Conservation (phyloP, 495 filamentous ascomycete genomes). For the Podospora pseudocomata region DNA sequence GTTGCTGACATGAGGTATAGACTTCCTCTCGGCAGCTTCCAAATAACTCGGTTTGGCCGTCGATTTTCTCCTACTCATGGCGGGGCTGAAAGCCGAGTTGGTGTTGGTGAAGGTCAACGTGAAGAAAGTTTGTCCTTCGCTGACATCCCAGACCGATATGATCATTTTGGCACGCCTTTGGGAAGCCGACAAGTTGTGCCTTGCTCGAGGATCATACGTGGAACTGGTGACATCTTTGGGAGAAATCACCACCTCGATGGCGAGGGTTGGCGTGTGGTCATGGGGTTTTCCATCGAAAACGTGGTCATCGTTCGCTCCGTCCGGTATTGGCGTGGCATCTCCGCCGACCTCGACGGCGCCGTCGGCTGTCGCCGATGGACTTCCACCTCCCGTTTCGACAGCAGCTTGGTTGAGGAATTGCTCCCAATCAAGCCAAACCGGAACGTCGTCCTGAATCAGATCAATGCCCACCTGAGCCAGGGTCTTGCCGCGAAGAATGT, state of each 20-base stretch:
- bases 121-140: conserved; percentile 54
- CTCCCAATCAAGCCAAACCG: conserved; percentile 54
- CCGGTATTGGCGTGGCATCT: conserved; percentile 21
- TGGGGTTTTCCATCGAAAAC: conserved; percentile 17
- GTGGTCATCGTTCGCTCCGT: conserved; percentile 3
- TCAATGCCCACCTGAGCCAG: conserved; percentile 61
- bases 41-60: conserved; percentile 34
- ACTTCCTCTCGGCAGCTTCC: conserved; percentile 35
- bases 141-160: conserved; percentile 60
- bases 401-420: conserved; percentile 51
- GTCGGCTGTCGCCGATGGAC: conserved; percentile 8
- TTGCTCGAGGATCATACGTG: conserved; percentile 22
- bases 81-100: conserved; percentile 30
- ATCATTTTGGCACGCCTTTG: conserved; percentile 62
- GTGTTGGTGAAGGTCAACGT: conserved; percentile 62
- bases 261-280: conserved; percentile 43
- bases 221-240: conserved; percentile 29
- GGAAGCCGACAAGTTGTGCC: conserved; percentile 32
- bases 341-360: conserved; percentile 10
- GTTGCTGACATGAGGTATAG: conserved; percentile 33
- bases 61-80: conserved; percentile 19
- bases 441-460: conserved; percentile 54
- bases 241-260: conserved; percentile 56
- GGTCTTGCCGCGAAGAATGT: conserved; percentile 53
- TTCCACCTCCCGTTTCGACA: conserved; percentile 36